phyloP scores from a whole-genome alignment of 768 basidiomycete species.

The Lenzites betulinus region DNA sequence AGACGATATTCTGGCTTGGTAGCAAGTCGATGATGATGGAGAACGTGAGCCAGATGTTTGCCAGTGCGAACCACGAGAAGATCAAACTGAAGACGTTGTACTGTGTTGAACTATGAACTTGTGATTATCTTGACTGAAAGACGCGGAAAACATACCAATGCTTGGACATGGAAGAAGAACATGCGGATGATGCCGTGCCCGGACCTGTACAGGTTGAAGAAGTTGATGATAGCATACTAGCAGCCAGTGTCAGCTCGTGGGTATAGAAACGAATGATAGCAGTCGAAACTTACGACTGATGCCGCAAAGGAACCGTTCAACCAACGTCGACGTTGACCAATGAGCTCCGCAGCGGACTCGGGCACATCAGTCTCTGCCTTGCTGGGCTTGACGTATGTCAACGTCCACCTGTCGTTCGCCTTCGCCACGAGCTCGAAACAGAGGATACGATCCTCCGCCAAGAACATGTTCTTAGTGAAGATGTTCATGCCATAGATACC shows the following conservation, averaged over 20 bases:
- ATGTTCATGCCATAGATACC: conserved; percentile 97
- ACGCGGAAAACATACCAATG: conserved; percentile 55
- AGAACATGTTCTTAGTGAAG: conserved; percentile 92
- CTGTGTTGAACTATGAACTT: conserved; percentile 37
- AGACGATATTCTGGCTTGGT: conserved; percentile 47
- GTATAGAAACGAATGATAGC: background rate
- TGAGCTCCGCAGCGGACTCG: conserved; percentile 87
- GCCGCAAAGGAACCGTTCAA: conserved; percentile 95
- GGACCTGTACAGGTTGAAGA: conserved; percentile 85
- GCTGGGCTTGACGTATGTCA: conserved; percentile 92
- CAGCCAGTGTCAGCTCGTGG: background rate
- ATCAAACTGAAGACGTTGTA: conserved; percentile 84
- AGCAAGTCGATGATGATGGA: conserved; percentile 91
- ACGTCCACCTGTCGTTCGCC: conserved; percentile 80
- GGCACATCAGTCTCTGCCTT: conserved; percentile 98
- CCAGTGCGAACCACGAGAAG: conserved; percentile 92
- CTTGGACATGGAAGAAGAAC: conserved; percentile 97
- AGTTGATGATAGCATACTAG: conserved; percentile 91
- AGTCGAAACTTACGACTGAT: conserved; percentile 66
- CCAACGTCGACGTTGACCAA: conserved; percentile 96
- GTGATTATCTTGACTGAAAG: too few species aligned
- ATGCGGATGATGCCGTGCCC: conserved; percentile 88
- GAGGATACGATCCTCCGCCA: conserved; percentile 94
- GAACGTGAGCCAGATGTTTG: conserved; percentile 95
- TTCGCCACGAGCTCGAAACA: conserved; percentile 98